Percentiles rank a stretch among this genome's conserved stretches.
Conservation (phyloP, 768 basidiomycete species). For the Suillus discolor region DNA sequence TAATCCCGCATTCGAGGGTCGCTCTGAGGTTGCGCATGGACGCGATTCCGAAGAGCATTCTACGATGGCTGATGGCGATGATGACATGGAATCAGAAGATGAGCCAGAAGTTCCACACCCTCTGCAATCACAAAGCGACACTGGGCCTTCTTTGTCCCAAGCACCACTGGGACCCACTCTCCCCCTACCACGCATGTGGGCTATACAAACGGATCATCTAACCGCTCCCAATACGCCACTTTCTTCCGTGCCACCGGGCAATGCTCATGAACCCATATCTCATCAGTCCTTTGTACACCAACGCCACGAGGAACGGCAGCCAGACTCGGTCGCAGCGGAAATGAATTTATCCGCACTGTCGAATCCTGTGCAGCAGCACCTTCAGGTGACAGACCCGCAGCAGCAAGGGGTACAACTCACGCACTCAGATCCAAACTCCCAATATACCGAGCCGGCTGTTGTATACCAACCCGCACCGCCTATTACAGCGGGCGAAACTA, state of each 20-base stretch:
- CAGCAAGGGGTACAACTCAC: constrained; percentile 34
- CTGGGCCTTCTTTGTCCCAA: constrained; percentile 35
- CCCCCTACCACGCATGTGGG: constrained; percentile 36
- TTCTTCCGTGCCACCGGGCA: constrained; percentile 30
- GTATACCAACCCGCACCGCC: constrained; percentile 37
- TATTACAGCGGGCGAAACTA: constrained; percentile 32
- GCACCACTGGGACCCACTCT: constrained; percentile 28
- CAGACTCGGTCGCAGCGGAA: constrained; percentile 25
- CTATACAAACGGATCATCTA: constrained; percentile 33
- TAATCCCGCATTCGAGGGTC: constrained; percentile 41
- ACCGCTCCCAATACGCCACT: constrained; percentile 31
- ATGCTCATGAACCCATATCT: constrained; percentile 31
- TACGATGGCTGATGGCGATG: constrained; percentile 32
- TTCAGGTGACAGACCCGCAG: constrained; percentile 23
- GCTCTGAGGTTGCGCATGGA: constrained; percentile 30
- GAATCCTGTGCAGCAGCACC: constrained; percentile 32
- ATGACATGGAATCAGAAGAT: constrained; percentile 40
- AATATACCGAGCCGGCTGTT: constrained; percentile 31
- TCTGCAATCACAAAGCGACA: constrained; percentile 25
- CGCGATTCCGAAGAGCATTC: constrained; percentile 22
- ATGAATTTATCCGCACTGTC: constrained; percentile 32
- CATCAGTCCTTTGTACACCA: constrained; percentile 29
- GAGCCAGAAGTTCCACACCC: constrained; percentile 32
- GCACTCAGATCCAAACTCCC: constrained; percentile 24
- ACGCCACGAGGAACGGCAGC: constrained; percentile 29